These are phyloP conservation scores for Cercospora janseana DNA, from an alignment of 2,329 filamentous ascomycete species.

Conservation along the genomic window DNA sequence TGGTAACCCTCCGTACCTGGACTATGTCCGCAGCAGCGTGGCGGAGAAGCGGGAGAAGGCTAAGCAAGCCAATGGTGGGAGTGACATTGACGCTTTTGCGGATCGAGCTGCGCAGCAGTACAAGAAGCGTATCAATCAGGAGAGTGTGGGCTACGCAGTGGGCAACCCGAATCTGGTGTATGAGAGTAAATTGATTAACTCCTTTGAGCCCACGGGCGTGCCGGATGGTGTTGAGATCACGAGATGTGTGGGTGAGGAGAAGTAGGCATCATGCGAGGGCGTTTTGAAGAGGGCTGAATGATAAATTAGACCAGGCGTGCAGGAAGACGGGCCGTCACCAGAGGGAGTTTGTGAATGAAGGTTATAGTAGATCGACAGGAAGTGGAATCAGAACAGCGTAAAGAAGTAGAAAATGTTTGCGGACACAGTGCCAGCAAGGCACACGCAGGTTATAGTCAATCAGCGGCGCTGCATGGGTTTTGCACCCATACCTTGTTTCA, in stretches of 20 bases:
- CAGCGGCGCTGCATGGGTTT: too few relatives aligned
- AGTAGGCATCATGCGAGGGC: too few relatives aligned
- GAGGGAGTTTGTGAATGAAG: too few relatives aligned
- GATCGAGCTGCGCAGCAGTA: conserved; percentile 52
- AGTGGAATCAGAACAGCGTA: too few relatives aligned
- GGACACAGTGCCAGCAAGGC: too few relatives aligned
- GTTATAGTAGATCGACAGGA: too few relatives aligned
- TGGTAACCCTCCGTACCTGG: conserved; percentile 67
- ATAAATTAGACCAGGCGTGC: too few relatives aligned
- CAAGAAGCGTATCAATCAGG: conserved; percentile 47
- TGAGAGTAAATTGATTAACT: conserved; percentile 61
- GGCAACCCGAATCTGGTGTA: conserved; percentile 68
- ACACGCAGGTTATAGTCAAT: too few relatives aligned
- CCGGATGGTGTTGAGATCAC: conserved; percentile 68
- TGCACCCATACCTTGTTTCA: too few relatives aligned
- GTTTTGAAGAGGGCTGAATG: too few relatives aligned
- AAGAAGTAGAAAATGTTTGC: too few relatives aligned
- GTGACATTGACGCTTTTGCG: conserved; percentile 41
- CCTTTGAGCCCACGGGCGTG: conserved; percentile 66
- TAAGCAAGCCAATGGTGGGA: conserved; percentile 27
- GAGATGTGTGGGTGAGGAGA: conserved; percentile 49
- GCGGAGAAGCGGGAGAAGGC: conserved; percentile 47
- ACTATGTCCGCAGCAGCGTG: conserved; percentile 66
- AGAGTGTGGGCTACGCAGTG: conserved; percentile 42
- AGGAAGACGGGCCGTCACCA: too few relatives aligned